These are phyloP conservation scores for Cnidoscolus chayamansa DNA, from an alignment of 441 rosid genomes.

Conservation along the genomic window DNA sequence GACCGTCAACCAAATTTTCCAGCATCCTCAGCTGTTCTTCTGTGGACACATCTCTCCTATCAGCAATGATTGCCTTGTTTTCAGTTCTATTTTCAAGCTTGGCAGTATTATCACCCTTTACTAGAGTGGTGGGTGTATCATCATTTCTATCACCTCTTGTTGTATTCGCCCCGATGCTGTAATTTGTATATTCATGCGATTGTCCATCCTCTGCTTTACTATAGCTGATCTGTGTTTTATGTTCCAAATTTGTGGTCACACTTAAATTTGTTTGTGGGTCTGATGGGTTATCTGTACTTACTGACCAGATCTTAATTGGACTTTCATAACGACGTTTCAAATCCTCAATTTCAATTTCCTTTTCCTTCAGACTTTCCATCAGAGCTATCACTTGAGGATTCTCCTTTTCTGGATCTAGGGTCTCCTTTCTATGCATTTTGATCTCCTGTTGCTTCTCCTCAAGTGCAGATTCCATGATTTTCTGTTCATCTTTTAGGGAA, in stretches of 20 bases:
- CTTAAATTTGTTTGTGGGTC: conserved; percentile 22
- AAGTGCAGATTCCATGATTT: conserved; percentile 39
- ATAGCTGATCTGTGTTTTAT: conserved; percentile 7
- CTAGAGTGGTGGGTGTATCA: conserved; percentile 1
- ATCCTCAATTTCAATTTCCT: conserved; percentile 44
- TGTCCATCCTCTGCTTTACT: not conserved
- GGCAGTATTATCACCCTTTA: not conserved
- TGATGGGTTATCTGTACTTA: conserved; percentile 30
- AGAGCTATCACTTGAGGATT: conserved; percentile 27
- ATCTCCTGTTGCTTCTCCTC: conserved; percentile 46
- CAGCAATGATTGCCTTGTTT: not conserved
- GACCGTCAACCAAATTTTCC: conserved; percentile 11
- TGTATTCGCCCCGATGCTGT: conserved; percentile 2
- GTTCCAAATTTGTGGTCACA: conserved; percentile 2
- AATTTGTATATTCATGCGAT: conserved; percentile 10
- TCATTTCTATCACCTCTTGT: conserved; percentile 3
- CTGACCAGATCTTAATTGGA: conserved; percentile 30
- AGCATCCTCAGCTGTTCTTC: conserved; percentile 14
- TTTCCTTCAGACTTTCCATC: conserved; percentile 44
- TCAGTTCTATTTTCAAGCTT: conserved; percentile 16
- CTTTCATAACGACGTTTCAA: conserved; percentile 39
- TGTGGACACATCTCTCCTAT: conserved; percentile 7
- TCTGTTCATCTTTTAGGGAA: conserved; percentile 53
- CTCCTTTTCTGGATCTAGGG: conserved; percentile 19
- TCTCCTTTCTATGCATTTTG: conserved; percentile 30